Evolutionary conservation across 2,329 filamentous ascomycete genomes (phyloP).

Genomic region (Botrytis squamosa): DNA sequence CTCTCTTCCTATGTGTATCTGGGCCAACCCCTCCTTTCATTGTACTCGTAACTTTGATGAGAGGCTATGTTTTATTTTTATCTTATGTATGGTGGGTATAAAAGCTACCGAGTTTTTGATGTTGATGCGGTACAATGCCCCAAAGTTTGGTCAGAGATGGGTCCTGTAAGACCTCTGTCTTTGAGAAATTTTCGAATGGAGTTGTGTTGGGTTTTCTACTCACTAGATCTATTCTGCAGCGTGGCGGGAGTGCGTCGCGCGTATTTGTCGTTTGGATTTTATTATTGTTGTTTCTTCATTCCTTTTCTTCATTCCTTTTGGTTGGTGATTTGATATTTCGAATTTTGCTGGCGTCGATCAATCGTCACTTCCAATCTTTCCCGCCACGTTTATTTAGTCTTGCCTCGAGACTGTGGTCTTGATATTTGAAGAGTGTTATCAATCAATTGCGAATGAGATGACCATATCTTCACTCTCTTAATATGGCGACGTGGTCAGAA

Average conservation of each 20-base stretch:
- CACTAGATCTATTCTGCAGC: rapidly evolving
- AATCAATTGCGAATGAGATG: not conserved
- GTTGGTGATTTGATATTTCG: not conserved
- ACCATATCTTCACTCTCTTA: not conserved
- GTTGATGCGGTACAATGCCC: not conserved
- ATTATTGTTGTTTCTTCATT: not conserved
- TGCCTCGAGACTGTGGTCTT: not conserved
- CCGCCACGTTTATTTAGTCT: not conserved
- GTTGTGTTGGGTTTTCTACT: not conserved
- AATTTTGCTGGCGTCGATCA: no score
- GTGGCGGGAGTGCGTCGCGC: not conserved
- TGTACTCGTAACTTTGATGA: no score
- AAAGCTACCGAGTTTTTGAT: not conserved
- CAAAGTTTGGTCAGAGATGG: no score
- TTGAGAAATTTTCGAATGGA: not conserved
- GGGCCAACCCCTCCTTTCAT: no score
- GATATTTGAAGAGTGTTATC: not conserved
- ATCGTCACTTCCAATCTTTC: not conserved
- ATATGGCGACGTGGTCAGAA: not conserved
- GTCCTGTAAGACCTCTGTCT: not conserved
- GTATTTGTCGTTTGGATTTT: not conserved
- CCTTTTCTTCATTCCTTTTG: not conserved
- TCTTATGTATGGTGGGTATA: not conserved
- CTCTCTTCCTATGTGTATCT: no score
- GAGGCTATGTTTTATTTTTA: no score